These are phyloP conservation scores for Coemansia sp. DNA, from an alignment of 192 early-diverging fungal species.

Conservation along the genomic window DNA sequence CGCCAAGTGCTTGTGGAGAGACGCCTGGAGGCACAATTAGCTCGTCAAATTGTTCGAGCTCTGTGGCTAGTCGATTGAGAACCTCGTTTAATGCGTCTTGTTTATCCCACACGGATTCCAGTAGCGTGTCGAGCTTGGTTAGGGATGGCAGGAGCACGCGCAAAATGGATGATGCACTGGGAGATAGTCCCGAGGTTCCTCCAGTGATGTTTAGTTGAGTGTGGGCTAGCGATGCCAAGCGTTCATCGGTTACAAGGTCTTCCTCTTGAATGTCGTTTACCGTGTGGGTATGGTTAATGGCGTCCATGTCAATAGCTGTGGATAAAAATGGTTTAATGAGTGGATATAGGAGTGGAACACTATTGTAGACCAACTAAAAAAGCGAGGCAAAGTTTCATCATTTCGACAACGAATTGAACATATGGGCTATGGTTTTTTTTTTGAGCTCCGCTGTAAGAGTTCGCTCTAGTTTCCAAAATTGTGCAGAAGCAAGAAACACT, in stretches of 20 bases:
- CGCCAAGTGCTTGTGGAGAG: background rate
- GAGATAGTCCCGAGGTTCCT: conserved; percentile 1
- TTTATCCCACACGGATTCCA: conserved; percentile 47
- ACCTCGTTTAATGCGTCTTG: conserved; percentile 48
- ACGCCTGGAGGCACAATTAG: conserved; percentile 26
- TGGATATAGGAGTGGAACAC: background rate
- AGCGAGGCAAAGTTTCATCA: background rate
- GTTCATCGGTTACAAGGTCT: background rate
- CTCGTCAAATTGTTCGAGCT: conserved; percentile 56
- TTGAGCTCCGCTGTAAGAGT: too few relatives aligned
- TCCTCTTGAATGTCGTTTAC: background rate
- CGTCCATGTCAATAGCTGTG: background rate
- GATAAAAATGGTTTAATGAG: background rate
- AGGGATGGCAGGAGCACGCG: conserved; percentile 48
- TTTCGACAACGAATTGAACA: background rate
- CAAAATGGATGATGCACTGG: conserved; percentile 45
- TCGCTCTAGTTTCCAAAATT: too few relatives aligned
- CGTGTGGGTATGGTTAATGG: background rate
- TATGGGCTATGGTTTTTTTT: background rate
- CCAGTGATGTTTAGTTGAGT: conserved; percentile 1
- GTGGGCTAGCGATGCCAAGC: conserved; percentile 4
- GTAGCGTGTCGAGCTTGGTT: conserved; percentile 33
- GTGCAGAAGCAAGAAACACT: too few relatives aligned
- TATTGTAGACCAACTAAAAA: background rate
- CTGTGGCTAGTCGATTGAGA: conserved; percentile 38